These are phyloP conservation scores for Dillenia turbinata DNA, from an alignment of 164 flowering plant species.

Conservation along the genomic window DNA sequence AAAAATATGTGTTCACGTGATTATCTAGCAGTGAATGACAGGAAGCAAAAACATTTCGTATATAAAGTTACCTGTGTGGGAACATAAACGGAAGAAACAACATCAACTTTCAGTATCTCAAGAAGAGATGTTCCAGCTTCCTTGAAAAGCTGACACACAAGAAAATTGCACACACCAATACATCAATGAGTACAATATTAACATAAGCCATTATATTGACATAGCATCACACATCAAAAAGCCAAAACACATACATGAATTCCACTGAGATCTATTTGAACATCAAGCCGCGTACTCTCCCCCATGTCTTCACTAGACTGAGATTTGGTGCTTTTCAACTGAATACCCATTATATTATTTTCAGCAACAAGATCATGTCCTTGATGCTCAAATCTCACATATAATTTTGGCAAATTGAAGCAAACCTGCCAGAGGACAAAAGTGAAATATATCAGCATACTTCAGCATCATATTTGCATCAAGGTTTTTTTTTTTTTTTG, in stretches of 20 bases:
- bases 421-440: slow-evolving; percentile 45
- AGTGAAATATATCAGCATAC: too few relatives aligned
- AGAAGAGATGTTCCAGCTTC: slow-evolving; percentile 70
- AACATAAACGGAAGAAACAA: slow-evolving; percentile 61
- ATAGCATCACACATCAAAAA: too few relatives aligned
- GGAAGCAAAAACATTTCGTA: too few relatives aligned
- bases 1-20: too few relatives aligned
- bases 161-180: neutral
- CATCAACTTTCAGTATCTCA: slow-evolving; percentile 84
- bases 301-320: slow-evolving; percentile 69
- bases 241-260: slow-evolving; percentile 69
- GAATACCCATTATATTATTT: slow-evolving; percentile 84
- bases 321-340: slow-evolving; percentile 70
- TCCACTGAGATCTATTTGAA: slow-evolving; percentile 93
- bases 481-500: too few relatives aligned
- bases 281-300: slow-evolving; percentile 81
- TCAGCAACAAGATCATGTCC: slow-evolving; percentile 56
- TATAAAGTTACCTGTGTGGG: slow-evolving; percentile 56
- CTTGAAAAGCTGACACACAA: slow-evolving; percentile 68
- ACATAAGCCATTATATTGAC: too few relatives aligned
- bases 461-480: too few relatives aligned
- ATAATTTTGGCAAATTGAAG: slow-evolving; percentile 81
- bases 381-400: slow-evolving; percentile 59
- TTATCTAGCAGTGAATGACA: too few relatives aligned
- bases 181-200: neutral